phyloP scores from a whole-genome alignment of 2,329 filamentous ascomycete genomes.

The Fusarium tuaranense region DNA sequence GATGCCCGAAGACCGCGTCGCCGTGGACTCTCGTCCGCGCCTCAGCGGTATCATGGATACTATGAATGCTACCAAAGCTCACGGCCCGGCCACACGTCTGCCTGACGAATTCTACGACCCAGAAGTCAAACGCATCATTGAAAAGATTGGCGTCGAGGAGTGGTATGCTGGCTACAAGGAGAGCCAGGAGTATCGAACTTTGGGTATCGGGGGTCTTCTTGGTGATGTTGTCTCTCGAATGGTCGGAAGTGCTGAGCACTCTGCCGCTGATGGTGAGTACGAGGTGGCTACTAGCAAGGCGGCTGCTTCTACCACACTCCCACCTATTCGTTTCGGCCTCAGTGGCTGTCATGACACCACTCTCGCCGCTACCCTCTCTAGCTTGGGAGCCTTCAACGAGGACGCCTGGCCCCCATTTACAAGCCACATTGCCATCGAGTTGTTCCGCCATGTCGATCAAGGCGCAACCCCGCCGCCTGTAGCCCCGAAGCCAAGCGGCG shows the following conservation, averaged over 20 bases:
- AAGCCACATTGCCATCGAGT: conserved; percentile 89
- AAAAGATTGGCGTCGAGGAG: conserved; percentile 86
- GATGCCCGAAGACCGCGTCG: conserved; percentile 83
- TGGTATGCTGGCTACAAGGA: conserved; percentile 93
- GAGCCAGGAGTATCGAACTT: conserved; percentile 84
- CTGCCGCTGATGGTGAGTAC: conserved; percentile 64
- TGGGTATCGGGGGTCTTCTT: conserved; percentile 87
- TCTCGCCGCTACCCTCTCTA: conserved; percentile 80
- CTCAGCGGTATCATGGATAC: conserved; percentile 95
- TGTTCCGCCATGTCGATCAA: conserved; percentile 73
- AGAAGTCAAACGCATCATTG: conserved; percentile 75
- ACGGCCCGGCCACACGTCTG: conserved; percentile 78
- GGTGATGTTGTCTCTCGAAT: conserved; percentile 86
- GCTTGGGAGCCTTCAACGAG: conserved; percentile 80
- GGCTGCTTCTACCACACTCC: conserved; percentile 47
- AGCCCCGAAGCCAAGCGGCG: conserved; percentile 29
- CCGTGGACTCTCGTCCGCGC: conserved; percentile 85
- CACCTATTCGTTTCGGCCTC: conserved; percentile 77
- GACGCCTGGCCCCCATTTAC: conserved; percentile 93
- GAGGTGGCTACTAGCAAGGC: conserved; percentile 54
- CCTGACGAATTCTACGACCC: conserved; percentile 90
- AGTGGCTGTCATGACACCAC: conserved; percentile 96
- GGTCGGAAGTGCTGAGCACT: conserved; percentile 72
- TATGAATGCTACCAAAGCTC: conserved; percentile 87
- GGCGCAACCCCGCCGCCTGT: conserved; percentile 24